Base-by-base conservation (phyloP, 225 moss, liverwort and hornwort genomes). In the Neckera pumila region DNA sequence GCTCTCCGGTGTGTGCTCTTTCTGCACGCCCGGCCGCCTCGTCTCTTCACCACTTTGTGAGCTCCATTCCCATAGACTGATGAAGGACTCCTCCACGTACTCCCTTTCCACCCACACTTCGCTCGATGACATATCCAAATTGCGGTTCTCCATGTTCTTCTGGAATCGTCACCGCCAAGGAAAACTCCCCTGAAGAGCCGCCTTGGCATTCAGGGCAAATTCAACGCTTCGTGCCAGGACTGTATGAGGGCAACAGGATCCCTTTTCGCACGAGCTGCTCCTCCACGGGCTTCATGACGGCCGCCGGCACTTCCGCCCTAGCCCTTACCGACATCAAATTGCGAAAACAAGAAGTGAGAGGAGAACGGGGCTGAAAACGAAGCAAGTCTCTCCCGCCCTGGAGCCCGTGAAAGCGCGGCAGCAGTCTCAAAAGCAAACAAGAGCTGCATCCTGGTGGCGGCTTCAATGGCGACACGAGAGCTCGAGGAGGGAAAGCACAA, bases 91-190 rank as follows among this genome's bases (percentile, higher is more conserved):
- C 80, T 94, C 69, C 92, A 23, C 38, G 96, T 92, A 86, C 90
- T 92, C 34, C 98, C 98, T 89, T 88, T 96, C 95, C 95, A 96
- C 31, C 97, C 98, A 91, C 98, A 99, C 12, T 60, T 94, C 53
- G 89, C 98, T 88, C 98, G 92, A 85, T 93, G 93, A 92, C 98
- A 99, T 40, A 94, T 76, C 98, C 98, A 99, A 42, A 95, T 14
- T 60, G 92, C 92, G 91, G 83, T 63, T 87, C 89, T 89, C 96
- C 95, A 59, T 84, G 91, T 51, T 95, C 94, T 36, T 95, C 93
- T 17, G 91, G 85, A 86, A 99, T 91, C 76, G 87, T 89, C 75
- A 99, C 97, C 60, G 90, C 80, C 74, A 99, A 91, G 53, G 93
- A 92, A 61, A 76, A 90, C 88, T 99, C 98, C 76, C 91, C 67